Conservation (phyloP, 805 yeast species). For the Novakomyces olei region DNA sequence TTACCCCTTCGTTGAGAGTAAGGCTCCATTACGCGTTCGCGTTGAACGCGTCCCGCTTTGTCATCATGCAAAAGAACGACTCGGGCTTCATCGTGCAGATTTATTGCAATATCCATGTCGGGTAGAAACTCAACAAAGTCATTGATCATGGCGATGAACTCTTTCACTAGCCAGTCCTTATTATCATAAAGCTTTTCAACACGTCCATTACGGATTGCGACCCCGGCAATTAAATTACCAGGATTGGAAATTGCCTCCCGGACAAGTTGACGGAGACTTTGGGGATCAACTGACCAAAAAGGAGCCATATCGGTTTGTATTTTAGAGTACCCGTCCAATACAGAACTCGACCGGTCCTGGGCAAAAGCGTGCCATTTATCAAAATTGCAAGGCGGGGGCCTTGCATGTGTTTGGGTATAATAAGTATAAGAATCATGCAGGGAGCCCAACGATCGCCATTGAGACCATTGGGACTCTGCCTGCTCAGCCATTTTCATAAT, state of each 20-base stretch:
- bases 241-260: constrained; percentile 9
- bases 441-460: too few relatives aligned
- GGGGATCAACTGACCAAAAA: constrained; percentile 11
- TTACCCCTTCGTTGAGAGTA: too few relatives aligned
- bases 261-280: constrained; percentile 7
- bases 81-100: constrained; percentile 11
- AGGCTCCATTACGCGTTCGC: too few relatives aligned
- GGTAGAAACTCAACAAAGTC: constrained; percentile 11
- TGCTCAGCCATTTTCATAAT: too few relatives aligned
- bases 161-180: constrained; percentile 8
- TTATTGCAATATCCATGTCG: constrained; percentile 12
- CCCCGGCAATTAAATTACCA: constrained; percentile 8
- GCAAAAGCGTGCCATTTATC: constrained; percentile 12
- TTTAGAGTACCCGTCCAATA: constrained; percentile 11
- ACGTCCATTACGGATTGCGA: constrained; percentile 8
- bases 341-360: constrained; percentile 6
- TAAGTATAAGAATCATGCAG: too few relatives aligned
- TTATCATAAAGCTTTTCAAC: too few relatives aligned
- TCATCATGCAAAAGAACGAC: too few relatives aligned
- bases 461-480: too few relatives aligned
- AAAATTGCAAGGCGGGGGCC: constrained; percentile 13
- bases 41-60: constrained; percentile 9
- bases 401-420: too few relatives aligned
- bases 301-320: constrained; percentile 9
- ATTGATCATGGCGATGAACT: constrained; percentile 7